These are phyloP conservation scores for Aciculoconidium aculeatum DNA, from an alignment of 805 yeast genomes.

Conservation along the genomic window DNA sequence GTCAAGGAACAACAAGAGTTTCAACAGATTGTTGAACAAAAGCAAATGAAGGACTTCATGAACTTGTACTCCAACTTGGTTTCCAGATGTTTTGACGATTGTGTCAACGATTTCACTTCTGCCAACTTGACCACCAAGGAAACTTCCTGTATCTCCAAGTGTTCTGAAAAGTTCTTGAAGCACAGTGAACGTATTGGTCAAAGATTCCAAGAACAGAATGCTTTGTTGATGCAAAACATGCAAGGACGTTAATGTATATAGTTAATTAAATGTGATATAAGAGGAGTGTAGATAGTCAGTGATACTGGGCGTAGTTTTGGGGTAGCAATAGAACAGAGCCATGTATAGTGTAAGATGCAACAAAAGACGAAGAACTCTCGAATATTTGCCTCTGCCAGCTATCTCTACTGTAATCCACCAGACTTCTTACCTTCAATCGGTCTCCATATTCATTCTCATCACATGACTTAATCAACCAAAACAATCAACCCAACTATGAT, in stretches of 20 bases:
- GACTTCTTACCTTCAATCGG: too few species aligned
- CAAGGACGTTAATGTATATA: conserved; percentile 10
- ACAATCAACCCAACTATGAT: too few species aligned
- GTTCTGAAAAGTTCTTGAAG: conserved; percentile 96
- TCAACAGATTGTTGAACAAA: conserved; percentile 90
- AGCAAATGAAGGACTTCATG: conserved; percentile 99
- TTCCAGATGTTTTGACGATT: conserved; percentile 94
- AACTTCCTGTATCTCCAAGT: conserved; percentile 76
- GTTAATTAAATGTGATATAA: not conserved
- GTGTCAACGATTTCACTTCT: conserved; percentile 98
- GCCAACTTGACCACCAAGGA: conserved; percentile 81
- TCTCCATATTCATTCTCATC: not conserved
- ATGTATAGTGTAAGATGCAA: too few species aligned
- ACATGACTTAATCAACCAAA: not conserved
- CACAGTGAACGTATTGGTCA: conserved; percentile 98
- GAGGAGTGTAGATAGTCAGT: not conserved
- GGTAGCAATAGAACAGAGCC: too few species aligned
- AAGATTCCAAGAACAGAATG: conserved; percentile 97
- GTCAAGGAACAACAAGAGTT: conserved; percentile 95
- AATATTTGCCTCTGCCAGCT: too few species aligned
- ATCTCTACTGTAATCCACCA: too few species aligned
- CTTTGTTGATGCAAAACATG: conserved; percentile 69
- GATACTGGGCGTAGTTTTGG: not conserved
- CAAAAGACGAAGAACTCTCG: too few species aligned
- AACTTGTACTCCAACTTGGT: conserved; percentile 90